Percentiles rank a stretch among this genome's conserved stretches.
phyloP scores from a whole-genome alignment of 306 rosid genomes.

The Malus sylvestris region DNA sequence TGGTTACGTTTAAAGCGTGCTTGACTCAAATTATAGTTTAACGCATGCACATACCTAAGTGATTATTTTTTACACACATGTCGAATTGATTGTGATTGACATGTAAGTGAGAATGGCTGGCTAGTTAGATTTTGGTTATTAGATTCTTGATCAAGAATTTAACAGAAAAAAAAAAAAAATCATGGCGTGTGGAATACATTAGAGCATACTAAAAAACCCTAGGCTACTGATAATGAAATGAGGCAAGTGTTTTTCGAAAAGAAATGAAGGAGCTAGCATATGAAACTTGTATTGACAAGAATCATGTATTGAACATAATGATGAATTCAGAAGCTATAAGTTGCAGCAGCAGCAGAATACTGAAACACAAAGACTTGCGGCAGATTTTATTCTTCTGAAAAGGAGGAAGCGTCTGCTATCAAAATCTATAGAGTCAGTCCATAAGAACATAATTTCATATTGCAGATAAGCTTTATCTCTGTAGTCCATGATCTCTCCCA shows the following conservation, averaged over 20 bases:
- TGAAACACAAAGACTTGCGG: background rate
- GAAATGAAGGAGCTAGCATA: background rate
- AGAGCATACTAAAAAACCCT: background rate
- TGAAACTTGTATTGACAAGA: background rate
- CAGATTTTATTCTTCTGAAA: slow-evolving; percentile 1
- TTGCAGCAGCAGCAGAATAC: background rate
- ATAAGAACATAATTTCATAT: background rate
- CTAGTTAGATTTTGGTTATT: no score
- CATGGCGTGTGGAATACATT: no score
- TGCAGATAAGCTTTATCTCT: background rate
- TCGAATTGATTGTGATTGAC: background rate
- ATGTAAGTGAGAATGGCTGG: background rate
- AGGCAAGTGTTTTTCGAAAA: background rate
- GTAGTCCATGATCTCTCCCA: background rate
- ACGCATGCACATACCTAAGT: no score
- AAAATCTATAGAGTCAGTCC: background rate
- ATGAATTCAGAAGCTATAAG: background rate
- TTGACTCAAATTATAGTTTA: no score
- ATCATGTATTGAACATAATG: background rate
- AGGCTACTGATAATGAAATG: background rate
- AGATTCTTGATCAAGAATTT: background rate
- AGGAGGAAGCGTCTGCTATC: background rate
- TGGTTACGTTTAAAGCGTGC: no score
- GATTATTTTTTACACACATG: no score
- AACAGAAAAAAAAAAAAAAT: no score